Conservation (phyloP, 2,329 filamentous ascomycete species). For the Dactylella cylindrospora region DNA sequence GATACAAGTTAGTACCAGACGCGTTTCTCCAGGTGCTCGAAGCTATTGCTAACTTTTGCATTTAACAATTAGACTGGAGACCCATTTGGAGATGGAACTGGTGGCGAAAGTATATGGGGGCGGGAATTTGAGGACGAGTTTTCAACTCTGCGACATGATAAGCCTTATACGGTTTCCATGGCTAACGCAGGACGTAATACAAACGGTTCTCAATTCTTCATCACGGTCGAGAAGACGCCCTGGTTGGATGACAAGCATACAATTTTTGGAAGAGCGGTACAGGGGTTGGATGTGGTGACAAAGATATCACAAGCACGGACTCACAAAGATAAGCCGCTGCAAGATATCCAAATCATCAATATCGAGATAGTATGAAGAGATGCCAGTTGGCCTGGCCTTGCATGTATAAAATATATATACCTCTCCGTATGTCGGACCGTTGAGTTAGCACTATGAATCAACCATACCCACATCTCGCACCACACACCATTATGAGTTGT, state of each 20-base stretch:
- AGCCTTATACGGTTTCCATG: constrained; percentile 89
- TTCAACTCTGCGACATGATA: constrained; percentile 85
- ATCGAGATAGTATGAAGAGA: constrained; percentile 60
- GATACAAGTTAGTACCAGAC: constrained; percentile 66
- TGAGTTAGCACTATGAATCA: too few species aligned
- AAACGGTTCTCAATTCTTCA: constrained; percentile 97
- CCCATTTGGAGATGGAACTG: constrained; percentile 82
- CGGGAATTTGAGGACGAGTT: constrained; percentile 92
- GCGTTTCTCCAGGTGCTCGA: background rate
- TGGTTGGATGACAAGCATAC: constrained; percentile 98
- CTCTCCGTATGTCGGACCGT: too few species aligned
- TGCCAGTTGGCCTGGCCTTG: too few species aligned
- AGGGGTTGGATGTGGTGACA: constrained; percentile 90
- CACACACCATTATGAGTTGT: too few species aligned
- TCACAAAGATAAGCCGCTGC: constrained; percentile 88
- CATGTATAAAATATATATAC: too few species aligned
- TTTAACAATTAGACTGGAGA: constrained; percentile 96
- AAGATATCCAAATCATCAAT: constrained; percentile 96
- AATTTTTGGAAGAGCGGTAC: constrained; percentile 86
- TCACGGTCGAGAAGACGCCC: constrained; percentile 94
- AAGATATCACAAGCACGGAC: constrained; percentile 90
- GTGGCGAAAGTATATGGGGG: constrained; percentile 91
- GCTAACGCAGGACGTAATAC: constrained; percentile 94
- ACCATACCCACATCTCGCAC: too few species aligned
- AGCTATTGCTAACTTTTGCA: constrained; percentile 82